These are phyloP conservation scores for Phytophthora fragariae DNA, from an alignment of 352 stramenopile species.

Conservation along the genomic window DNA sequence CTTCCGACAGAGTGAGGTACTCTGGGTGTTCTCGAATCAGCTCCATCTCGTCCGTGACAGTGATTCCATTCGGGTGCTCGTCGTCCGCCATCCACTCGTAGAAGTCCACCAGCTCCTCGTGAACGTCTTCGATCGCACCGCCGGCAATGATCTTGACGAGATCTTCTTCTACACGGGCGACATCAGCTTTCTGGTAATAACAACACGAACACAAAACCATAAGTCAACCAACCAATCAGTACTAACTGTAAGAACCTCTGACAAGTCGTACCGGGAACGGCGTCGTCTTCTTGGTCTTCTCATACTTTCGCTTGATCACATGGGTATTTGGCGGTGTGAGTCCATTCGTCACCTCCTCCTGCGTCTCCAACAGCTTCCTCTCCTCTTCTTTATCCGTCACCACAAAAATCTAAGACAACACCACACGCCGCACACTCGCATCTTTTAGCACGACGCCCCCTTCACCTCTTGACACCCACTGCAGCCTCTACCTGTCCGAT, in stretches of 20 bases:
- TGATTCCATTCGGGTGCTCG: constrained; percentile 71
- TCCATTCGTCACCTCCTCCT: constrained; percentile 74
- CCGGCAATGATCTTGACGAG: constrained; percentile 84
- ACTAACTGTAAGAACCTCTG: neutral
- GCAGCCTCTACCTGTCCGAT: constrained; percentile 70
- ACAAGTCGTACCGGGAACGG: constrained; percentile 69
- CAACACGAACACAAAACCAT: neutral
- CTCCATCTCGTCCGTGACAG: constrained; percentile 84
- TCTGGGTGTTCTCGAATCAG: constrained; percentile 84
- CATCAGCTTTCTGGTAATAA: constrained; percentile 71
- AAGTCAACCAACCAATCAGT: neutral
- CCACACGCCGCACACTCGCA: neutral
- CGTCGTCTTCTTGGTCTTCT: constrained; percentile 87
- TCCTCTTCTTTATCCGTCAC: constrained; percentile 85
- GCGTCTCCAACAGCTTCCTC: constrained; percentile 61
- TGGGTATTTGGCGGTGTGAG: constrained; percentile 89
- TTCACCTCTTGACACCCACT: neutral
- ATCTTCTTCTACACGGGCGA: constrained; percentile 84
- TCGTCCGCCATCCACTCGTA: constrained; percentile 89
- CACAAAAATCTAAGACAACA: constrained; percentile 72
- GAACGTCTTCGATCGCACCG: constrained; percentile 79
- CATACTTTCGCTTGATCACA: constrained; percentile 89
- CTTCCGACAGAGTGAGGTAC: constrained; percentile 72
- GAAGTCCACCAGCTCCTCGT: constrained; percentile 89
- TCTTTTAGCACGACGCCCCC: neutral